Percentiles rank a stretch among this genome's conserved stretches.
phyloP scores from a whole-genome alignment of 192 early-diverging fungal species.

The Spinellus fusiger region DNA sequence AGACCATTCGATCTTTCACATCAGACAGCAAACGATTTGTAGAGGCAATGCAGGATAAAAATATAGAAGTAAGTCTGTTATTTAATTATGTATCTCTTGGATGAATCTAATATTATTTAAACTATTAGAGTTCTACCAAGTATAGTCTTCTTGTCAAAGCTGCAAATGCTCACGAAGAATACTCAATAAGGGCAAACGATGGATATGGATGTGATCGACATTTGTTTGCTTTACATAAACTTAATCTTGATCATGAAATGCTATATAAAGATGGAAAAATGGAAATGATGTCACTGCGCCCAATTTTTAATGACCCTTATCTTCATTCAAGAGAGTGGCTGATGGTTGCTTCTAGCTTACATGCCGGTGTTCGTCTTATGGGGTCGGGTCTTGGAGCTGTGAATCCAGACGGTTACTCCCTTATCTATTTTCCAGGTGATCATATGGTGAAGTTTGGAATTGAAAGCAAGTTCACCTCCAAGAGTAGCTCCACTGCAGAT shows the following conservation, averaged over 20 bases:
- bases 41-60: conserved; percentile 47
- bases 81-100: background rate
- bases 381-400: conserved; percentile 85
- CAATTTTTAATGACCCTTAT: conserved; percentile 61
- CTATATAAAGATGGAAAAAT: conserved; percentile 6
- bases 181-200: conserved; percentile 62
- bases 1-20: conserved; percentile 78
- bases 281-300: conserved; percentile 39
- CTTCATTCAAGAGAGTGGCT: conserved; percentile 63
- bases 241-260: conserved; percentile 34
- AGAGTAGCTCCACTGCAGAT: conserved; percentile 14
- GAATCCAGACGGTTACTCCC: conserved; percentile 74
- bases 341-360: conserved; percentile 72
- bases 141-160: conserved; percentile 59
- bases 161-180: conserved; percentile 55
- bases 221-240: conserved; percentile 67
- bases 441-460: conserved; percentile 71
- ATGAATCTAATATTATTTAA: background rate
- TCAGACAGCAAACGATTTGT: conserved; percentile 64
- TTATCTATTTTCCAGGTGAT: conserved; percentile 75
- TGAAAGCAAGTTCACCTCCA: conserved; percentile 56
- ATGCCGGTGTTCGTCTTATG: conserved; percentile 58
- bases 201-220: conserved; percentile 82
- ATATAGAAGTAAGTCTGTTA: conserved; percentile 16
- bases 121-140: conserved; percentile 41